phyloP scores from a whole-genome alignment of 306 rosid species.

The Lagenaria siceraria region DNA sequence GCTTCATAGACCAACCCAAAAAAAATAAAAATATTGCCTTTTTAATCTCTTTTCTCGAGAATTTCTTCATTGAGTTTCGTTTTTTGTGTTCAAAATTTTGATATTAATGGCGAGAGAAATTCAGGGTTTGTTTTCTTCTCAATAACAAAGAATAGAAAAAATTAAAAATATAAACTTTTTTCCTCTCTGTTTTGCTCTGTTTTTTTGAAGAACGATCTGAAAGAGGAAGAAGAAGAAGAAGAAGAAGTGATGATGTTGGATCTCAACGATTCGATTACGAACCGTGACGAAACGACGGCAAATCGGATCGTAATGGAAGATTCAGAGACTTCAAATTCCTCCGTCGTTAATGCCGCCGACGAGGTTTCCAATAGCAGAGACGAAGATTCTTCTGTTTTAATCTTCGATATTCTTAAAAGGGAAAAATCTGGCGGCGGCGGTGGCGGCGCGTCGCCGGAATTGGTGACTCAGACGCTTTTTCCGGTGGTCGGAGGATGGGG shows the following conservation, averaged over 20 bases:
- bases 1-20: neutral
- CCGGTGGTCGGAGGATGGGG: slow-evolving; percentile 17
- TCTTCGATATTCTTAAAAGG: slow-evolving; percentile 31
- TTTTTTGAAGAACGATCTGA: neutral
- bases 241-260: slow-evolving; percentile 20
- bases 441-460: neutral
- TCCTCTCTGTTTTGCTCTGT: neutral
- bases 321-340: slow-evolving; percentile 29
- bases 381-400: slow-evolving; percentile 22
- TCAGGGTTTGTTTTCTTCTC: neutral
- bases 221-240: neutral
- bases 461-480: slow-evolving; percentile 22
- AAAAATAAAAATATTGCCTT: neutral
- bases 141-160: neutral
- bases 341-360: slow-evolving; percentile 29
- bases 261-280: slow-evolving; percentile 22
- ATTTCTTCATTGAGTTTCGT: neutral
- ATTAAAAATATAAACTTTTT: neutral
- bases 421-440: neutral
- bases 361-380: slow-evolving; percentile 19
- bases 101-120: neutral
- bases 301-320: slow-evolving; percentile 15
- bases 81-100: neutral
- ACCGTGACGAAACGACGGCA: slow-evolving; percentile 5
- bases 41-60: neutral